A percentile compares a stretch with the other conserved stretches of the same genome.
These are phyloP conservation scores for Nakataea oryzae DNA, from an alignment of 2,329 filamentous ascomycete genomes.

Conservation along the genomic window DNA sequence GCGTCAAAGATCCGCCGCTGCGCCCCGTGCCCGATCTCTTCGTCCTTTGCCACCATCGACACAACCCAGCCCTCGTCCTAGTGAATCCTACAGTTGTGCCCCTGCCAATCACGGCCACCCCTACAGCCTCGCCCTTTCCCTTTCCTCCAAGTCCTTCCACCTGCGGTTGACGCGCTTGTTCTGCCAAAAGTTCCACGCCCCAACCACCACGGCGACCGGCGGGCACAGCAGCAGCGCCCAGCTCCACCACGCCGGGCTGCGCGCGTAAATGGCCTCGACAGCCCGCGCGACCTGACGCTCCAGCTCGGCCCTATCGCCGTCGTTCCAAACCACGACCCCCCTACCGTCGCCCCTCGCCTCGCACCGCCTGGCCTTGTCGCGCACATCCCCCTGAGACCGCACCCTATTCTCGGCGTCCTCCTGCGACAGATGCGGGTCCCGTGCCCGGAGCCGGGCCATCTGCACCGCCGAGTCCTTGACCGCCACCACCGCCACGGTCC, in stretches of 20 bases:
- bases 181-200: slow-evolving; percentile 60
- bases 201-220: slow-evolving; percentile 60
- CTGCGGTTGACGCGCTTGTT: slow-evolving; percentile 59
- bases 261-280: slow-evolving; percentile 48
- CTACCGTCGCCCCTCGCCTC: slow-evolving; percentile 51
- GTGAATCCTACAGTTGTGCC: neutral
- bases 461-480: slow-evolving; percentile 72
- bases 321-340: slow-evolving; percentile 87
- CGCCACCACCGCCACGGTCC: slow-evolving; percentile 76
- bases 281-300: slow-evolving; percentile 54
- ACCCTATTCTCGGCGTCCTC: slow-evolving; percentile 86
- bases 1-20: too few relatives aligned
- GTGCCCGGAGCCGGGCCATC: slow-evolving; percentile 63
- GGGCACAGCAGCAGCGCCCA: slow-evolving; percentile 57
- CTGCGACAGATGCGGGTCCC: slow-evolving; percentile 68
- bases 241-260: slow-evolving; percentile 78
- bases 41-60: neutral
- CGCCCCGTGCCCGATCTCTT: neutral
- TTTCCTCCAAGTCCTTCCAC: slow-evolving; percentile 54
- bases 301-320: slow-evolving; percentile 62
- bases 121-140: slow-evolving; percentile 32
- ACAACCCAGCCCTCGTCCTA: neutral
- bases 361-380: slow-evolving; percentile 69
- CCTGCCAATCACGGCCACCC: neutral
- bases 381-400: slow-evolving; percentile 74